Conservation (phyloP, 148 eudicot genomes). For the Amaranthus palmeri region DNA sequence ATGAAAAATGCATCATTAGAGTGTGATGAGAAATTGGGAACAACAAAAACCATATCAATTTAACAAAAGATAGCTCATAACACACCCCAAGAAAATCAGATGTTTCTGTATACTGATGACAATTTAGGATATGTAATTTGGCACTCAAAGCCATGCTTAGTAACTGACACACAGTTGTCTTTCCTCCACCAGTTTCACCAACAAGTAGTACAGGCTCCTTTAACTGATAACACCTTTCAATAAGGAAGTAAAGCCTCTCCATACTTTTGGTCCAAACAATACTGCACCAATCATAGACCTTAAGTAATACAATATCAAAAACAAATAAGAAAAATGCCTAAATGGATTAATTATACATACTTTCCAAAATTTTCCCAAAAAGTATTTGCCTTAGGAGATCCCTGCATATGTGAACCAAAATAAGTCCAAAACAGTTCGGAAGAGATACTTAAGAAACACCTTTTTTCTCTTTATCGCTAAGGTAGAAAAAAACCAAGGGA, state of each 20-base stretch:
- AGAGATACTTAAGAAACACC: not conserved
- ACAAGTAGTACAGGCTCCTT: conserved; percentile 96
- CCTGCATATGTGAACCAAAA: conserved; percentile 23
- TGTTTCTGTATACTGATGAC: conserved; percentile 96
- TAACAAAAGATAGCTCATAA: not conserved
- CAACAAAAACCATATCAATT: not conserved
- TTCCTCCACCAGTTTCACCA: conserved; percentile 99
- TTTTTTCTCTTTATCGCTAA: too few species aligned
- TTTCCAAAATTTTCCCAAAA: conserved; percentile 17
- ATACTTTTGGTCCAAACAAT: conserved; percentile 80
- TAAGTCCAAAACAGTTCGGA: not conserved
- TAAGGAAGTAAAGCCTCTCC: conserved; percentile 78
- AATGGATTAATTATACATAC: conserved; percentile 9
- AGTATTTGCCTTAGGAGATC: not conserved
- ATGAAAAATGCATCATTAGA: conserved; percentile 19
- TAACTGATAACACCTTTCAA: conserved; percentile 75
- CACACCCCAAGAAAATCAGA: conserved; percentile 98
- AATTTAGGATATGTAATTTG: conserved; percentile 71
- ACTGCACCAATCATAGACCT: conserved; percentile 35
- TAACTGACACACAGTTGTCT: conserved; percentile 90
- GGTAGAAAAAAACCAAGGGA: not conserved
- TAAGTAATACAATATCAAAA: not conserved
- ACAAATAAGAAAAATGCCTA: not conserved
- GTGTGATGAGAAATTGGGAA: not conserved
- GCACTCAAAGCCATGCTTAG: conserved; percentile 59